phyloP scores from a whole-genome alignment of 768 basidiomycete species.

The Hypholoma fasciculare region DNA sequence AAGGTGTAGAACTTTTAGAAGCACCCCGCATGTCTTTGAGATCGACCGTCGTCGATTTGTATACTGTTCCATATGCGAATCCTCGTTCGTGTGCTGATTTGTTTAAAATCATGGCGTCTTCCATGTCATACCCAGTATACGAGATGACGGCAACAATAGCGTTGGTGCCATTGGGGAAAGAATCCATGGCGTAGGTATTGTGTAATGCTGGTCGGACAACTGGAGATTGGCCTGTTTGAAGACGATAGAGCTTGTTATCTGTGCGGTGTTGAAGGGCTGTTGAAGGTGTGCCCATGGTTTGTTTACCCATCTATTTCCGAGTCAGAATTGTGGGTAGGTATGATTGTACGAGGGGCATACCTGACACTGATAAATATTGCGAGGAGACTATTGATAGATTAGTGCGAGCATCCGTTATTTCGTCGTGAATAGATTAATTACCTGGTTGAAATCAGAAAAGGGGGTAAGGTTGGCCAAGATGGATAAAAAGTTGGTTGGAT shows the following conservation, averaged over 20 bases:
- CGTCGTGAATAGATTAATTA: conserved; percentile 28
- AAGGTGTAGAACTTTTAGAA: conserved; percentile 54
- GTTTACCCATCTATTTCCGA: conserved; percentile 88
- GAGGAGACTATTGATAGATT: conserved; percentile 59
- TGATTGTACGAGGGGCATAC: conserved; percentile 33
- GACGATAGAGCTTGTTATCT: conserved; percentile 96
- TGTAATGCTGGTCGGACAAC: conserved; percentile 91
- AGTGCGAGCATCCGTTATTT: conserved; percentile 4
- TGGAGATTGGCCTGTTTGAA: conserved; percentile 94
- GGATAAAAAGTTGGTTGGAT: conserved; percentile 93
- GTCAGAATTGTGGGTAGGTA: background rate
- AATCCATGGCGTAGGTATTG: conserved; percentile 96
- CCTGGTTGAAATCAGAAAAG: conserved; percentile 99
- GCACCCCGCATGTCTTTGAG: conserved; percentile 79
- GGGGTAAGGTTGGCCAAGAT: conserved; percentile 98
- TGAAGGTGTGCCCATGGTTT: conserved; percentile 98
- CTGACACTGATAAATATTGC: conserved; percentile 94
- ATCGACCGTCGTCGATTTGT: conserved; percentile 92
- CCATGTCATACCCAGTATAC: conserved; percentile 99
- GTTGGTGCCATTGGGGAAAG: conserved; percentile 97
- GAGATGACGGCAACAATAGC: conserved; percentile 99
- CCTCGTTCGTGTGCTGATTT: conserved; percentile 98
- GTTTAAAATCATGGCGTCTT: conserved; percentile 99
- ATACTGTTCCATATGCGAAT: conserved; percentile 94
- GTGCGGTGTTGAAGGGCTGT: conserved; percentile 90